Base-by-base conservation (phyloP, 2,329 filamentous ascomycete genomes). In the Paecilomyces sp. region DNA sequence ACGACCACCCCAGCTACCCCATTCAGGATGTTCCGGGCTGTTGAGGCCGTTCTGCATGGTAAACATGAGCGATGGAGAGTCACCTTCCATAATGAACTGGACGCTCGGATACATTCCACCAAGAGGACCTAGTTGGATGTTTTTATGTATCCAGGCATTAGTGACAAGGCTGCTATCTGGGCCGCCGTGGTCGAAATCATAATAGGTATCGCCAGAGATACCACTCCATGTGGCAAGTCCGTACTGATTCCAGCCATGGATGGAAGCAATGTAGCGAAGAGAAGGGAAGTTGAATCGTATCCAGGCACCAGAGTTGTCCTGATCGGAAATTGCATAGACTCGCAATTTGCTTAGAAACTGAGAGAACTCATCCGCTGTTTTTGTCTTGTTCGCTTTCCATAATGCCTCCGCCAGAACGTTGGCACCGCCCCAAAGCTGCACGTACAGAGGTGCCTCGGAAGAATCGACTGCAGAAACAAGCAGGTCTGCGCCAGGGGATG, bases 241-340 rank as follows among this genome's bases (percentile, higher is more conserved):
- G 61, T 86, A 87, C 55, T 81, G 73, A 63, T 82, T 82, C 78
- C 79, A 86, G 6, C 77, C 82, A 65, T 86, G 84, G 1, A 85
- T 68, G 0, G 80, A 83, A 13, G 72, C 74, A 58, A 86, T 83
- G 68, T 84, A 85, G 63, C 83, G 81, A 6, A 86, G 66, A 28
- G 82, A 77, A 0, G 84, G 82, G 61, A 79, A 85, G 2, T 75
- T 77, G 54, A 74, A 70, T 15, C 83, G 79, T 36, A 86, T 81
- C 83, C 83, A 86, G 0, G 77, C 70, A 0, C 82, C 83, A 0
- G 80, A 79, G 61, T 86, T 79, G 61, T 86, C 83, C 63, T 86
- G 83, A 62, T 86, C 84, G 6, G 82, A 84, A 58, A 86, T 85
- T 36, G 83, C 72, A 66, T 84, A 84, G 8, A 84, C 75, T 12